Evolutionary conservation across 2,329 filamentous ascomycete species (phyloP).

Genomic region (Exserohilum turcica): DNA sequence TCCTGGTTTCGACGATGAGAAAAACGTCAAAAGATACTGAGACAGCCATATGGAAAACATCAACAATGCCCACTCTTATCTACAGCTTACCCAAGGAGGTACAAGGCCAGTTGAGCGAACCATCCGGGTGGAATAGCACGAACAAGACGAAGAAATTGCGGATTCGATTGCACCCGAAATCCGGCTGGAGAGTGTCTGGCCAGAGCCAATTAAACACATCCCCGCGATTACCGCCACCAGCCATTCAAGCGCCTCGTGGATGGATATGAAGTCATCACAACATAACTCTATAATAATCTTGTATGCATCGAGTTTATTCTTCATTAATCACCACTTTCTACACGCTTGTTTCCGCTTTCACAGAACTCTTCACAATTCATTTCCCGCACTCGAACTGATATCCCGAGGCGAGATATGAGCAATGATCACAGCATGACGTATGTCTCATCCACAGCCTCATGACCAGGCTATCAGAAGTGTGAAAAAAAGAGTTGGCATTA

Average conservation of each 20-base stretch:
- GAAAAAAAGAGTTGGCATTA: no score
- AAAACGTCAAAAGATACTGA: constrained; percentile 22
- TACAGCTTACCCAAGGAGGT: constrained; percentile 32
- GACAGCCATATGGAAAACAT: constrained; percentile 38
- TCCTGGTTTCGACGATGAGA: constrained; percentile 32
- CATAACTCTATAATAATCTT: no score
- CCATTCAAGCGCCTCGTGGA: constrained; percentile 4
- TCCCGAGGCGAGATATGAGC: no score
- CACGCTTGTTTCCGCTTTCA: no score
- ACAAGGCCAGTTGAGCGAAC: constrained; percentile 14
- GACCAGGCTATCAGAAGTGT: no score
- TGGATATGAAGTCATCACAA: constrained; percentile 15
- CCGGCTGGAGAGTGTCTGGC: constrained; percentile 29
- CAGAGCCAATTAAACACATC: constrained; percentile 7
- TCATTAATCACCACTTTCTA: no score
- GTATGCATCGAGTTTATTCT: no score
- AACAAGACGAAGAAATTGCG: constrained; percentile 12
- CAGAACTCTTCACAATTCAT: no score
- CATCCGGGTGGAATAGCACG: neutral
- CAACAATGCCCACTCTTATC: constrained; percentile 35
- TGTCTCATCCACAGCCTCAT: no score
- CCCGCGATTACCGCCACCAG: constrained; percentile 7
- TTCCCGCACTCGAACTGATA: no score
- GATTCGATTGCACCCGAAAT: constrained; percentile 17
- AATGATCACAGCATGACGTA: no score